These are phyloP conservation scores for Xylariomycetidae sp. DNA, from an alignment of 2,329 filamentous ascomycete genomes.

Conservation along the genomic window DNA sequence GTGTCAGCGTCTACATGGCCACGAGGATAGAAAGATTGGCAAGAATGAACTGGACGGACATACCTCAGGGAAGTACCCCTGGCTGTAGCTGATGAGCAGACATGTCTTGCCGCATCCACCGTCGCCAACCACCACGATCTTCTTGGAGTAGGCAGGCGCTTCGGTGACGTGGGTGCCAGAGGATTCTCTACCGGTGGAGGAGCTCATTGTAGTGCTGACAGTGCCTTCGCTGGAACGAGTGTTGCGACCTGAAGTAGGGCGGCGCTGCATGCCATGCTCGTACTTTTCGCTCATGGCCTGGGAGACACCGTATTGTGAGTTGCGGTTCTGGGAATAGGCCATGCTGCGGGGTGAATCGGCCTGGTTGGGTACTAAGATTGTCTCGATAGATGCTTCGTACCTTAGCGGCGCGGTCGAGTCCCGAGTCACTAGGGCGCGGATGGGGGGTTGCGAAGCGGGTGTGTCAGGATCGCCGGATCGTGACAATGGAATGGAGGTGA, in stretches of 20 bases:
- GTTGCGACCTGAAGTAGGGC: conserved; percentile 40
- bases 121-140: conserved; percentile 97
- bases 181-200: conserved; percentile 68
- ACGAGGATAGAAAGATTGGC: not conserved
- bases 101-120: conserved; percentile 98
- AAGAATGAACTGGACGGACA: conserved; percentile 17
- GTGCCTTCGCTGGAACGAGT: conserved; percentile 80
- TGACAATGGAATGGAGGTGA: conserved; percentile 22
- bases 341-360: conserved; percentile 33
- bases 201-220: conserved; percentile 77
- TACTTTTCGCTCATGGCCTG: conserved; percentile 31
- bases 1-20: conserved; percentile 3
- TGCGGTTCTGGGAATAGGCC: conserved; percentile 48
- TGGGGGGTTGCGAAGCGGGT: too few relatives aligned
- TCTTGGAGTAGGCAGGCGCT: conserved; percentile 92
- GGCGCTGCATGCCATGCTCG: conserved; percentile 32
- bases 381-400: too few relatives aligned
- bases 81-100: conserved; percentile 95
- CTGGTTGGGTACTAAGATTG: too few relatives aligned
- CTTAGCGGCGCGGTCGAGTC: too few relatives aligned
- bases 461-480: too few relatives aligned
- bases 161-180: conserved; percentile 82
- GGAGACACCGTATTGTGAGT: conserved; percentile 41
- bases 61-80: conserved; percentile 98
- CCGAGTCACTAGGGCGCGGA: too few relatives aligned